These are phyloP conservation scores for Linderniella brevidens DNA, from an alignment of 257 asterid genomes.

Conservation along the genomic window DNA sequence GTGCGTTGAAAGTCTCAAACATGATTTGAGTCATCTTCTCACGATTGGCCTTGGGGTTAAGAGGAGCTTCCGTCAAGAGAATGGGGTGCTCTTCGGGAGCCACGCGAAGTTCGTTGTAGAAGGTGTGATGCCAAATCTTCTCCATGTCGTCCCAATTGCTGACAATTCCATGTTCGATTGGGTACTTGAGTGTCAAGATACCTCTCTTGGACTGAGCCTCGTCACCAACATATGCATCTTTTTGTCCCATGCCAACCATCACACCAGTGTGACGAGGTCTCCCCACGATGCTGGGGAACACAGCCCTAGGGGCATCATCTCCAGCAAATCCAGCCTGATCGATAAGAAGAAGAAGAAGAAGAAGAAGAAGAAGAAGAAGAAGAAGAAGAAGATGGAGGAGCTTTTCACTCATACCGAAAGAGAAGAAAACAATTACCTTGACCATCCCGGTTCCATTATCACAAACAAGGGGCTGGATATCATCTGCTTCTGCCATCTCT, in stretches of 20 bases:
- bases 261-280: conserved; percentile 53
- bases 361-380: too few relatives aligned
- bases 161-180: conserved; percentile 45
- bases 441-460: too few relatives aligned
- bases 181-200: conserved; percentile 47
- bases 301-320: conserved; percentile 53
- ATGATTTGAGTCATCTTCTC: conserved; percentile 35
- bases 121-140: conserved; percentile 52
- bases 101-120: conserved; percentile 45
- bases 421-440: too few relatives aligned
- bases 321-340: conserved; percentile 49
- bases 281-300: conserved; percentile 40
- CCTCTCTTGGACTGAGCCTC: conserved; percentile 55
- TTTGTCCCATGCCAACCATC: conserved; percentile 49
- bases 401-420: too few relatives aligned
- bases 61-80: conserved; percentile 34
- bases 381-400: too few relatives aligned
- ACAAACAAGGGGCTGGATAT: too few relatives aligned
- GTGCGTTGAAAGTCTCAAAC: conserved; percentile 54
- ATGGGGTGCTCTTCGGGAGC: conserved; percentile 35
- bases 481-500: too few relatives aligned
- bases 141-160: conserved; percentile 62
- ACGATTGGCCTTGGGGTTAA: conserved; percentile 35
- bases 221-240: conserved; percentile 40
- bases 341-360: too few relatives aligned